phyloP scores from a whole-genome alignment of 345 rosid species.

The Aegle marmelos region DNA sequence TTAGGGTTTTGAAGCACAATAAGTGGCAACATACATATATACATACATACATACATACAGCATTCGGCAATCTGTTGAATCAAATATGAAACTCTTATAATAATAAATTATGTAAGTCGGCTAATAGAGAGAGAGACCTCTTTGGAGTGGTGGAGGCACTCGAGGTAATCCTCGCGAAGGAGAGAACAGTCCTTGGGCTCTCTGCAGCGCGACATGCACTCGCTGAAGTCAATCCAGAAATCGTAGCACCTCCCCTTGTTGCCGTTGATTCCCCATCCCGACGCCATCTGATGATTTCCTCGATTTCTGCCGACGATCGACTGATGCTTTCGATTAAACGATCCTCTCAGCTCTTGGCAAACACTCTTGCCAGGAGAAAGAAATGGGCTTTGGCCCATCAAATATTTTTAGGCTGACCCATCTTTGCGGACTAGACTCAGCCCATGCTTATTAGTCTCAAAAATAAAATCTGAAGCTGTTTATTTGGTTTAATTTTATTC shows the following conservation, averaged over 20 bases:
- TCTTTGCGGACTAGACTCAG: too few species aligned
- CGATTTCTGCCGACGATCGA: conserved; percentile 6
- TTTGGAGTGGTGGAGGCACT: conserved; percentile 99
- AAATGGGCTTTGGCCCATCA: not conserved
- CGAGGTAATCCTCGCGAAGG: conserved; percentile 93
- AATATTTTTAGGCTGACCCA: not conserved
- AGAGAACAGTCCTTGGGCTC: conserved; percentile 92
- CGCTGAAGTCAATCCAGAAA: conserved; percentile 90
- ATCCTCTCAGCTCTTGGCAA: not conserved
- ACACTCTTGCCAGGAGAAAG: not conserved
- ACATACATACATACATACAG: not conserved
- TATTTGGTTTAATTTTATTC: too few species aligned
- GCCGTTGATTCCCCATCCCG: conserved; percentile 97
- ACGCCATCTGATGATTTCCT: conserved; percentile 51
- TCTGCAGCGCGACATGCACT: conserved; percentile 90
- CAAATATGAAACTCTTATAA: not conserved
- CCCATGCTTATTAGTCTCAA: too few species aligned
- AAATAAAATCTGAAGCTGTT: too few species aligned
- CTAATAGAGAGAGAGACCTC: conserved; percentile 44
- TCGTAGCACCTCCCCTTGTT: conserved; percentile 95
- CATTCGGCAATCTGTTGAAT: not conserved
- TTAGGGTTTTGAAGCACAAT: conserved; percentile 8
- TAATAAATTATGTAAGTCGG: not conserved
- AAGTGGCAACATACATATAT: too few species aligned
- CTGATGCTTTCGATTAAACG: not conserved